Evolutionary conservation across 1,284 basidiomycete genomes (phyloP).

Genomic region (Cutaneotrichosporon mucoides): DNA sequence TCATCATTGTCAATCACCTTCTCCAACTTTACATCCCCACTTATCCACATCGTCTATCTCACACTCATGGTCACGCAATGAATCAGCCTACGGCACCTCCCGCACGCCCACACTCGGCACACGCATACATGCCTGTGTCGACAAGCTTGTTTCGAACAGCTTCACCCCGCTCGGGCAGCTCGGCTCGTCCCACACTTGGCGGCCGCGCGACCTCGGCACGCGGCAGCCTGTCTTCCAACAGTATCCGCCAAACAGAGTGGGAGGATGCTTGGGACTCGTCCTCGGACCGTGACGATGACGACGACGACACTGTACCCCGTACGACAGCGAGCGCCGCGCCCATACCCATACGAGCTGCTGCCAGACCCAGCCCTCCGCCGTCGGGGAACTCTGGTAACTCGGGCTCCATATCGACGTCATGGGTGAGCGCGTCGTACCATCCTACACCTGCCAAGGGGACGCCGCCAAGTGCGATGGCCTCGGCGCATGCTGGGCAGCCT

Average conservation of each 20-base stretch:
- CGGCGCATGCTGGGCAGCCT: neutral
- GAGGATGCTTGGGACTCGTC: constrained; percentile 87
- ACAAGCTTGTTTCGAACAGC: constrained; percentile 15
- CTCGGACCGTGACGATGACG: constrained; percentile 66
- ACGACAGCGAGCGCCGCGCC: constrained; percentile 7
- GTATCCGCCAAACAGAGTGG: constrained; percentile 52
- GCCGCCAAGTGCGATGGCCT: neutral
- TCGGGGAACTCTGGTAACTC: neutral
- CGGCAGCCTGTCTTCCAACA: neutral
- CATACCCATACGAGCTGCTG: constrained; percentile 9
- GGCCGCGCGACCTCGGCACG: constrained; percentile 51
- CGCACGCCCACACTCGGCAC: constrained; percentile 44
- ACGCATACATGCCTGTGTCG: constrained; percentile 34
- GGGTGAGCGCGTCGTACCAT: constrained; percentile 33
- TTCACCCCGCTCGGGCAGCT: neutral
- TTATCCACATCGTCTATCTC: neutral
- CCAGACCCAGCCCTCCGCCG: neutral
- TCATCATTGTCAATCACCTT: too few relatives aligned
- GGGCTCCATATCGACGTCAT: constrained; percentile 29
- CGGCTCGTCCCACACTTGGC: neutral
- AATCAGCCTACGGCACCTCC: constrained; percentile 29
- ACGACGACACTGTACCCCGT: constrained; percentile 10
- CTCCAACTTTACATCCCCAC: too few relatives aligned
- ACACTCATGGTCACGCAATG: constrained; percentile 9
- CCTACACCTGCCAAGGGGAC: constrained; percentile 34